Evolutionary conservation across 2,329 filamentous ascomycete genomes (phyloP).

Genomic region (Fusarium irregulare): DNA sequence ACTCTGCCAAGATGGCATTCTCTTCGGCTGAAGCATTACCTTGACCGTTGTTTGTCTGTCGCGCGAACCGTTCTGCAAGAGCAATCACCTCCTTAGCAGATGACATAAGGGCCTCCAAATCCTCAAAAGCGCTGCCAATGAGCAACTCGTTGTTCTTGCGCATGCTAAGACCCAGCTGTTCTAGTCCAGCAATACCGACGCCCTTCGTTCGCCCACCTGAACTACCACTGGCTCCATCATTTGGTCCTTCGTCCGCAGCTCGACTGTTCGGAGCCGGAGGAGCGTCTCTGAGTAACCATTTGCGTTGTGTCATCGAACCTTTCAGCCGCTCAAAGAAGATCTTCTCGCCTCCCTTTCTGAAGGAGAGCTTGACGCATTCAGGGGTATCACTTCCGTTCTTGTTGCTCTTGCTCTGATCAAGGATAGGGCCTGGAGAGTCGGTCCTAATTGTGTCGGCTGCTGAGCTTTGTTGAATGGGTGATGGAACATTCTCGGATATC

Average conservation of each 20-base stretch:
- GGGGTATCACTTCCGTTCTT: slow-evolving; percentile 64
- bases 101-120: slow-evolving; percentile 95
- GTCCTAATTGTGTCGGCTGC: slow-evolving; percentile 59
- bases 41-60: slow-evolving; percentile 70
- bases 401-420: slow-evolving; percentile 54
- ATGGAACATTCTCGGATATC: slow-evolving; percentile 62
- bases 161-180: slow-evolving; percentile 84
- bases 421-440: slow-evolving; percentile 82
- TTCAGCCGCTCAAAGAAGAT: slow-evolving; percentile 92
- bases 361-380: slow-evolving; percentile 90
- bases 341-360: slow-evolving; percentile 88
- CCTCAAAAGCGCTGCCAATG: slow-evolving; percentile 94
- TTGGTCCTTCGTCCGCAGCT: slow-evolving; percentile 51
- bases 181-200: slow-evolving; percentile 91
- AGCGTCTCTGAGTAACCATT: slow-evolving; percentile 92
- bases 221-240: slow-evolving; percentile 42
- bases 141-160: slow-evolving; percentile 93
- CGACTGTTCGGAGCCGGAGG: slow-evolving; percentile 80
- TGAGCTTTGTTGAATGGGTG: slow-evolving; percentile 50
- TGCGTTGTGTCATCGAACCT: slow-evolving; percentile 87
- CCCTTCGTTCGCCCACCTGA: slow-evolving; percentile 63
- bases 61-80: slow-evolving; percentile 87
- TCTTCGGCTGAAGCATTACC: slow-evolving; percentile 75
- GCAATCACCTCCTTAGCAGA: slow-evolving; percentile 97
- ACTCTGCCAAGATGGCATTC: slow-evolving; percentile 80